Evolutionary conservation across 2,329 filamentous ascomycete genomes (phyloP).

Genomic region (Xylaria sp.): DNA sequence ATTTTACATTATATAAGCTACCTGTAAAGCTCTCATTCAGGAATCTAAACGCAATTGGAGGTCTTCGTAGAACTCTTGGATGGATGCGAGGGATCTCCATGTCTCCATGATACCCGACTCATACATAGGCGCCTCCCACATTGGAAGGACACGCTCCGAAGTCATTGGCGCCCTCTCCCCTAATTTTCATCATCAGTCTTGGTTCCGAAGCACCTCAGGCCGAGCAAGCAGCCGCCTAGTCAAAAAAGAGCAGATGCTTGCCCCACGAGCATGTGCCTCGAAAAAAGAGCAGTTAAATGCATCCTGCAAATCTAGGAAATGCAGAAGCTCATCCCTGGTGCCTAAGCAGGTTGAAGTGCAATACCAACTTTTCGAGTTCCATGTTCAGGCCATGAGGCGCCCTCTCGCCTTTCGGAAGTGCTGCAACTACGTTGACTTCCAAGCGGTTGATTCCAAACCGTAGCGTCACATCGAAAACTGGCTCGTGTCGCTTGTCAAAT

Average conservation of each 20-base stretch:
- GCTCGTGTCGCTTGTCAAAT: constrained; percentile 62
- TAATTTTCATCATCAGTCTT: no score
- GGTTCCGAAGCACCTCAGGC: no score
- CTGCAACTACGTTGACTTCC: constrained; percentile 76
- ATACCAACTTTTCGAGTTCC: constrained; percentile 77
- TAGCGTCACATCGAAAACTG: constrained; percentile 76
- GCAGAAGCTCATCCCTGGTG: constrained; percentile 18
- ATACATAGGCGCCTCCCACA: no score
- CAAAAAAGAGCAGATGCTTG: not conserved
- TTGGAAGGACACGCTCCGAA: no score
- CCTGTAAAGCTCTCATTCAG: no score
- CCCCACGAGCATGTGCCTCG: not conserved
- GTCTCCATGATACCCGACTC: no score
- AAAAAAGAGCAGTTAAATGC: not conserved
- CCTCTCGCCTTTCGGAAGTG: constrained; percentile 63
- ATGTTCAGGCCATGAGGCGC: constrained; percentile 62
- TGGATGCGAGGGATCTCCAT: no score
- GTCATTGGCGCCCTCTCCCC: no score
- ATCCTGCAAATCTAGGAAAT: not conserved
- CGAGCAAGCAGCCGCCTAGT: no score
- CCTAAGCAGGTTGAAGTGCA: constrained; percentile 68
- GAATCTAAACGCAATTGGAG: no score
- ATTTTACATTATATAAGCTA: no score
- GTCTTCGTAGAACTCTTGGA: no score
- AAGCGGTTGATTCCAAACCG: constrained; percentile 75